Percentiles rank a stretch among this genome's conserved stretches.
These are phyloP conservation scores for Trametes sp. DNA, from an alignment of 1,284 basidiomycete genomes.

Conservation along the genomic window DNA sequence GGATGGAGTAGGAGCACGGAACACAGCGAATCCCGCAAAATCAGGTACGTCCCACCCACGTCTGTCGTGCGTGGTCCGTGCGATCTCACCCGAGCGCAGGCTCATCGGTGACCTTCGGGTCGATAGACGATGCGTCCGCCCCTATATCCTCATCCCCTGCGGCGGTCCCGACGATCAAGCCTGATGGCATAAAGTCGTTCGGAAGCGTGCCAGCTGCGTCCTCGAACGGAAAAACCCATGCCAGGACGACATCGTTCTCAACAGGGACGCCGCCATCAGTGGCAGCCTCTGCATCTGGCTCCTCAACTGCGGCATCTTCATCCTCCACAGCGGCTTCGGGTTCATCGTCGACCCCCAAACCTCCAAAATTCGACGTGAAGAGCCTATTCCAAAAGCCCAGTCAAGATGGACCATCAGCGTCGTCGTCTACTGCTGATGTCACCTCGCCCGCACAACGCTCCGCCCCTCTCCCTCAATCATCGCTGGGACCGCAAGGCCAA, in stretches of 20 bases:
- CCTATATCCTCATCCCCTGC: slow-evolving; percentile 77
- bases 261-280: slow-evolving; percentile 44
- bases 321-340: slow-evolving; percentile 44
- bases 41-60: slow-evolving; percentile 54
- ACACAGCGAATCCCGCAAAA: slow-evolving; percentile 56
- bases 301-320: slow-evolving; percentile 40
- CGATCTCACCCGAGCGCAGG: slow-evolving; percentile 47
- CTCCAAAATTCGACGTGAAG: slow-evolving; percentile 64
- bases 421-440: slow-evolving; percentile 47
- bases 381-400: slow-evolving; percentile 72
- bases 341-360: slow-evolving; percentile 41
- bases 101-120: slow-evolving; percentile 81
- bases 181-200: slow-evolving; percentile 81
- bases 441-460: slow-evolving; percentile 53
- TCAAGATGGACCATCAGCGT: slow-evolving; percentile 45
- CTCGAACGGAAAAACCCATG: slow-evolving; percentile 58
- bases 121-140: slow-evolving; percentile 76
- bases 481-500: slow-evolving; percentile 39
- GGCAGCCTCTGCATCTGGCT: slow-evolving; percentile 36
- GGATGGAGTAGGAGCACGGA: slow-evolving; percentile 64
- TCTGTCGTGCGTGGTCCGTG: slow-evolving; percentile 8
- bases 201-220: slow-evolving; percentile 73
- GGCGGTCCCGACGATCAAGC: slow-evolving; percentile 65
- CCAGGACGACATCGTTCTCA: slow-evolving; percentile 41
- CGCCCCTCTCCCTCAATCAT: slow-evolving; percentile 52